phyloP scores from a whole-genome alignment of 1,139 yeast genomes.

The Taphrina sp. region DNA sequence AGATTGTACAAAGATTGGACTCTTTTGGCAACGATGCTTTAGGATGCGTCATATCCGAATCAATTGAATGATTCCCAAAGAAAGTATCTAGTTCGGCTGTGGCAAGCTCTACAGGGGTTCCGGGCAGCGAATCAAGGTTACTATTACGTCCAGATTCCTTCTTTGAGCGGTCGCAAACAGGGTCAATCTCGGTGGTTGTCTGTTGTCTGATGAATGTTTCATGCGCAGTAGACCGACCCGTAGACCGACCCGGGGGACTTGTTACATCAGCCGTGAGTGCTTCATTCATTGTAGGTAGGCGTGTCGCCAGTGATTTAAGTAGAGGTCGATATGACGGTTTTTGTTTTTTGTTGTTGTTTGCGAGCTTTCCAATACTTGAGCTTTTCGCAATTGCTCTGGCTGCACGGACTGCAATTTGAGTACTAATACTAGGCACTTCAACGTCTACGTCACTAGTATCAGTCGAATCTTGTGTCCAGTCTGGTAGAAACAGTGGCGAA shows the following conservation, averaged over 20 bases:
- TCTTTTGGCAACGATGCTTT: too few relatives aligned
- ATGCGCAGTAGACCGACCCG: too few relatives aligned
- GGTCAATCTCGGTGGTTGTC: neutral
- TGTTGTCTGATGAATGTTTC: too few relatives aligned
- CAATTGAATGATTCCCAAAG: too few relatives aligned
- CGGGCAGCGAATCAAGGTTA: neutral
- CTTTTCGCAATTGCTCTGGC: constrained; percentile 5
- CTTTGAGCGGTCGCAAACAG: too few relatives aligned
- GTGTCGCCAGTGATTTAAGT: neutral
- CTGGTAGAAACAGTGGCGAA: constrained; percentile 11
- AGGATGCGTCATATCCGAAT: too few relatives aligned
- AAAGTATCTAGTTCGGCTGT: neutral
- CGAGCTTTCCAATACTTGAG: neutral
- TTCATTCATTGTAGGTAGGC: neutral
- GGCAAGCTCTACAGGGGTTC: constrained; percentile 2
- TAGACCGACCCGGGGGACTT: neutral
- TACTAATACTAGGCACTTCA: neutral
- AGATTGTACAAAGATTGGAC: neutral
- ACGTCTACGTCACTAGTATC: neutral
- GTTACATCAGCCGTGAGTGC: neutral
- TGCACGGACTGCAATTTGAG: constrained; percentile 1
- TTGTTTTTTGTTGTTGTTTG: neutral
- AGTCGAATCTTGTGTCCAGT: neutral
- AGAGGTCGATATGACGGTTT: too few relatives aligned
- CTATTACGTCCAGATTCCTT: too few relatives aligned